Conservation (phyloP, 768 basidiomycete genomes). For the Mycena vulgaris region DNA sequence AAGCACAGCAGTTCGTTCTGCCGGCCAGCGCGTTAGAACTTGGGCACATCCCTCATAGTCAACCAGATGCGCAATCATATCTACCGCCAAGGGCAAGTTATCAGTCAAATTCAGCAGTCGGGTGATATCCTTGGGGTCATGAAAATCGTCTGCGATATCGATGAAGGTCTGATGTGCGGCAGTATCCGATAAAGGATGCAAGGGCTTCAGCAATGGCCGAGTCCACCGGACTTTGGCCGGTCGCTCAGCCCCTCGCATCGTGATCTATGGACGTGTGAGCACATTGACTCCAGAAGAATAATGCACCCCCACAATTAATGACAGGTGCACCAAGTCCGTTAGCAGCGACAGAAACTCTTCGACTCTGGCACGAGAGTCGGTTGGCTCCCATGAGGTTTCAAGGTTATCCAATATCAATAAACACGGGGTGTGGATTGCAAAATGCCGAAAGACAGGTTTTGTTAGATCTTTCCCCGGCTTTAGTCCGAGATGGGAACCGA, state of each 20-base stretch:
- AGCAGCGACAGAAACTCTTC: conserved; percentile 8
- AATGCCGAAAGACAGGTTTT: no score
- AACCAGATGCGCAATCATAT: background rate
- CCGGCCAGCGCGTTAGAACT: background rate
- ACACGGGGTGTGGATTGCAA: background rate
- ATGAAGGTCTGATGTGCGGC: background rate
- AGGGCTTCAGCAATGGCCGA: no score
- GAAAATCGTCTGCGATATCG: conserved; percentile 13
- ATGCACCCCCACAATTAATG: no score
- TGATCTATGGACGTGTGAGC: no score
- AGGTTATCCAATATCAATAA: conserved; percentile 24
- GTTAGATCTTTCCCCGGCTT: no score
- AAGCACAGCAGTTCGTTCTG: background rate
- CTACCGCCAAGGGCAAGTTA: background rate
- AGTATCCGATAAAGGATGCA: no score
- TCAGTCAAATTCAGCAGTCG: no score
- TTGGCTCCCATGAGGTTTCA: conserved; percentile 25
- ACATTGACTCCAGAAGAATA: no score
- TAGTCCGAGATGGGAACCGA: background rate
- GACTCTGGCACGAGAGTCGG: background rate
- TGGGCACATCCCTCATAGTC: background rate
- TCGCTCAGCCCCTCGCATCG: no score
- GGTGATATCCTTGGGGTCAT: no score
- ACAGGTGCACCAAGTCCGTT: background rate
- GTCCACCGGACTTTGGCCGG: no score